phyloP scores from a whole-genome alignment of 140 eudicot genomes.

The Ambrosia hybrid region DNA sequence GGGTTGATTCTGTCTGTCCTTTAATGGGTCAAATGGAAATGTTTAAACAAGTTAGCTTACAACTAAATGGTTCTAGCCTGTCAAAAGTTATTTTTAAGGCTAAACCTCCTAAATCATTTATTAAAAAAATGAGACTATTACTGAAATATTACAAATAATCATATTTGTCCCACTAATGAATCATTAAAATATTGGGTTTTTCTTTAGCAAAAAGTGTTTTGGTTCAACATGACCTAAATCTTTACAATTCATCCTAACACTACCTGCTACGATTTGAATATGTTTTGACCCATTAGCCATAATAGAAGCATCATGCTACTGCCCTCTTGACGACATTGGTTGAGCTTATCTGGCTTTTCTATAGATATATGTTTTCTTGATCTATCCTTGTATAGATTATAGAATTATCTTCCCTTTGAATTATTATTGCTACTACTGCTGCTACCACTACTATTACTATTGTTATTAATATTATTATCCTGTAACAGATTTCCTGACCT shows the following conservation, averaged over 20 bases:
- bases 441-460: neutral
- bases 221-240: neutral
- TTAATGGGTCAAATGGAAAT: neutral
- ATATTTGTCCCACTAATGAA: neutral
- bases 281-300: neutral
- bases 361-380: neutral
- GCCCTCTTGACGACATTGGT: neutral
- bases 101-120: neutral
- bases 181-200: neutral
- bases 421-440: neutral
- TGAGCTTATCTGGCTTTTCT: neutral
- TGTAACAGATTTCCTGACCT: conserved; percentile 8
- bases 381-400: neutral
- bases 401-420: neutral
- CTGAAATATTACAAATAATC: neutral
- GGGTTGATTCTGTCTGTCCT: neutral
- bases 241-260: neutral
- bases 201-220: neutral
- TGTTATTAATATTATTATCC: neutral
- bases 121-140: neutral
- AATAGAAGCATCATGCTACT: conserved; percentile 1
- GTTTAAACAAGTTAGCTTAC: neutral
- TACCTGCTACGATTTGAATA: neutral
- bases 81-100: neutral
- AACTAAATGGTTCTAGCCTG: neutral